Base-by-base conservation (phyloP, 2,329 filamentous ascomycete species). In the Penicillium vulpinum region DNA sequence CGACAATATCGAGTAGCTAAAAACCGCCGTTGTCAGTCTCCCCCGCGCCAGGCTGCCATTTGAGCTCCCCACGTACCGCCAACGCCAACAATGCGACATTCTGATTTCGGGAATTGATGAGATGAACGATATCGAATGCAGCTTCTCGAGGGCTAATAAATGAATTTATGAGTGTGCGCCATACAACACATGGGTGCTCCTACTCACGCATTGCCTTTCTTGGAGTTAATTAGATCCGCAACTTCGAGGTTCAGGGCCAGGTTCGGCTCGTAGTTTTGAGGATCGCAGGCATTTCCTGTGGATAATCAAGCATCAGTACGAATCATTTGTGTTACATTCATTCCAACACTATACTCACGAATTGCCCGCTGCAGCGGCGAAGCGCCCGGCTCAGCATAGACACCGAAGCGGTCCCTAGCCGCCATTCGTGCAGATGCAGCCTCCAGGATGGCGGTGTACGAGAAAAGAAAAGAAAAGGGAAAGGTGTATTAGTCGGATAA, bases 211-310 rank as follows among this genome's bases (percentile, higher is more conserved):
- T 89, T 91, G 71, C 93, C 93, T 80, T 97, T 97, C 81, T 97
- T 99, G 70, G 88, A 88, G 78, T 99, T 99, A 81, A 99, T 90
- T 69, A 97, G 80, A 79, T 99, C 94, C 69, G 92, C 83, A 70
- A 99, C 96, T 82, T 99, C 94, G 73, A 99, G 90, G 73, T 94
- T 95, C 62, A 99, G 81, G 57, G 92, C 94, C 54, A 99, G 88
- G 73, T 99, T 97, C 61, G 94, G 93, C 80, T 99, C 94, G 81
- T 92, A 97, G 80, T 97, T 97, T 75, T 96, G 90, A 50, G 94
- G 91, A 70, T 94, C 95, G 81, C 94, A 97, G 64, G 94, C 93
- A 78, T 92, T 92, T 74, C 94, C 84, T 86, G 29, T 2, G 6
- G 3, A 15, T 18, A 2, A n/a, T 21, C 57, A n/a, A 40, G 47